Conservation (phyloP, 2,329 filamentous ascomycete species). For the Cytospora paraplurivora region DNA sequence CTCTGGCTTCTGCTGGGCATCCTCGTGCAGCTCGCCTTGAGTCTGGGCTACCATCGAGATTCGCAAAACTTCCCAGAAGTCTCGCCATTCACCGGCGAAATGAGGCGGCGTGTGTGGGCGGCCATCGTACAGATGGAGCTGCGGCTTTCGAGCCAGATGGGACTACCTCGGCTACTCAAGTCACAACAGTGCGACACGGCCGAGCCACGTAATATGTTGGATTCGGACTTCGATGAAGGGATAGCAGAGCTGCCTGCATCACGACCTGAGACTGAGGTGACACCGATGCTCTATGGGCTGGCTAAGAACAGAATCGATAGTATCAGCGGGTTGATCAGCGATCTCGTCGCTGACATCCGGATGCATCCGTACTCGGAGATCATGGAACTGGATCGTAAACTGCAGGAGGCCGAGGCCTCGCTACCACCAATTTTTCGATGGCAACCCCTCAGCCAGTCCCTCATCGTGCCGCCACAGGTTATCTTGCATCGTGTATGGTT, state of each 20-base stretch:
- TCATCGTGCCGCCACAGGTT: constrained; percentile 51
- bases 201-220: constrained; percentile 47
- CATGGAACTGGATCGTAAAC: constrained; percentile 31
- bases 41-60: constrained; percentile 49
- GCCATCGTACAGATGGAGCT: constrained; percentile 46
- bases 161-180: constrained; percentile 46
- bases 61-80: constrained; percentile 43
- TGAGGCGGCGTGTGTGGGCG: constrained; percentile 48
- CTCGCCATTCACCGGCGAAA: constrained; percentile 46
- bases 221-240: constrained; percentile 44
- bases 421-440: constrained; percentile 31
- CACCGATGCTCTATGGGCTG: constrained; percentile 33
- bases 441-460: constrained; percentile 36
- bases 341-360: constrained; percentile 30
- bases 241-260: constrained; percentile 42
- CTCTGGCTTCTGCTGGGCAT: constrained; percentile 41
- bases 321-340: constrained; percentile 29
- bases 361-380: constrained; percentile 32
- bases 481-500: constrained; percentile 56
- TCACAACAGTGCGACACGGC: constrained; percentile 41
- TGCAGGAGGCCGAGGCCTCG: constrained; percentile 25
- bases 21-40: constrained; percentile 40
- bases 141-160: constrained; percentile 45
- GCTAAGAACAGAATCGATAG: constrained; percentile 31
- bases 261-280: constrained; percentile 37